Base-by-base conservation (phyloP, 352 stramenopile genomes). In the Phytophthora niederhauseri region DNA sequence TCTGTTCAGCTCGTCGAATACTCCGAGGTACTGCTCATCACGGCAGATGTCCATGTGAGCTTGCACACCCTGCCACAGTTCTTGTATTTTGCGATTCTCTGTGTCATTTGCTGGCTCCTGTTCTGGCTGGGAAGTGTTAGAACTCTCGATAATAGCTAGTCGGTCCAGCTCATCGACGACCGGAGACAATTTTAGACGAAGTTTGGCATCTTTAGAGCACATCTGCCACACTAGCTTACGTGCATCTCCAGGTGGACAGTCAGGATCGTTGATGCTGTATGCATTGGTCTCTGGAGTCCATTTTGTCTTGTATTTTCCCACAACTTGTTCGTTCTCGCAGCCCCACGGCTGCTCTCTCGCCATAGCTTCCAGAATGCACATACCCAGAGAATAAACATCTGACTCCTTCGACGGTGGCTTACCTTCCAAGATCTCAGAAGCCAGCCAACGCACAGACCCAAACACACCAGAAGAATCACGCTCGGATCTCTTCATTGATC, bases 331-430 rank as follows among this genome's bases (percentile, higher is more conserved):
- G 1, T 5, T 0, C 38, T 49, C 4, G 7, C 6, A 6, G 11
- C 22, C 5, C 60, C 54, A 69, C 19, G 66, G 60, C 4, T 19
- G 19, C 7, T 52, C 20, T 1, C 28, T 31, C 0, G 63, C 68
- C 38, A 50, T 30, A 11, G 68, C 58, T 59, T 76, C 63, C 19
- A 76, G 24, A 55, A 76, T 72, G 38, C 63, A 72, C 68, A 76
- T 68, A 22, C 68, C 61, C 7, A 70, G 19, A 54, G 67, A 70
- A 34, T 70, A 75, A 1, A 75, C 31, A 48, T 75, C 67, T 5
- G 68, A 68, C 17, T 14, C 14, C 19, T 24, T 22, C 2, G 61
- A 67, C 12, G 61, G 41, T 5, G 12, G 15, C 0, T 41, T 17
- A 2, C 56, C 31, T 45, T 20, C 17, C 34, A 62, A 6, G 58